phyloP scores from a whole-genome alignment of 2,329 filamentous ascomycete species.

The Diaporthe vexans region DNA sequence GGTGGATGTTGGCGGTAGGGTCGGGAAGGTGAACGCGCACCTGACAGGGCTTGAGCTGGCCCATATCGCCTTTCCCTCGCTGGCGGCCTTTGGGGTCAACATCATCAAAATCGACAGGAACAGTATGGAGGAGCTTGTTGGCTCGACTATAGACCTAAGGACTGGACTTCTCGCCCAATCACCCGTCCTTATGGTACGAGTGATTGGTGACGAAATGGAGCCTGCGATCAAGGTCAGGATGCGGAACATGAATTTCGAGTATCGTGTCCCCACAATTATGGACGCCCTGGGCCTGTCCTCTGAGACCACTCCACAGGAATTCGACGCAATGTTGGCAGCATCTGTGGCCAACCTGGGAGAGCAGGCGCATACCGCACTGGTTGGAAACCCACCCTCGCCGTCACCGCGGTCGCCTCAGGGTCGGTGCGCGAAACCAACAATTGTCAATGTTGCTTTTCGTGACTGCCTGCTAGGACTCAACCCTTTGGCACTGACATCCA shows the following conservation, averaged over 20 bases:
- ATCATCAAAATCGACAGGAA: slow-evolving; percentile 75
- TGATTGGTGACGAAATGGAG: slow-evolving; percentile 95
- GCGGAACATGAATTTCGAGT: slow-evolving; percentile 88
- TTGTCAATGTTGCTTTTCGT: slow-evolving; percentile 80
- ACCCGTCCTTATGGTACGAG: slow-evolving; percentile 84
- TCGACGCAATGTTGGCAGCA: slow-evolving; percentile 81
- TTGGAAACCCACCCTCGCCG: slow-evolving; percentile 46
- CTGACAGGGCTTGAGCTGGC: slow-evolving; percentile 77
- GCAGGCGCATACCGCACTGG: slow-evolving; percentile 66
- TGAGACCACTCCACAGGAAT: slow-evolving; percentile 77
- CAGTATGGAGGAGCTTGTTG: slow-evolving; percentile 78
- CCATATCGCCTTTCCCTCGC: slow-evolving; percentile 86
- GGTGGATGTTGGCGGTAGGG: slow-evolving; percentile 74
- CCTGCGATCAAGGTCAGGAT: slow-evolving; percentile 90
- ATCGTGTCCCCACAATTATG: slow-evolving; percentile 86
- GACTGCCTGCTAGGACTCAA: slow-evolving; percentile 90
- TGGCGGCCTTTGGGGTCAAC: slow-evolving; percentile 83
- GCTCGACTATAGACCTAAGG: slow-evolving; percentile 57
- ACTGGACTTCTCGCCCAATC: slow-evolving; percentile 44
- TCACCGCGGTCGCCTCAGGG: slow-evolving; percentile 44
- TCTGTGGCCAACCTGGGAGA: slow-evolving; percentile 85
- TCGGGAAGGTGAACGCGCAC: slow-evolving; percentile 75
- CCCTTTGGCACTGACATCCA: slow-evolving; percentile 81
- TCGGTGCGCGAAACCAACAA: slow-evolving; percentile 67
- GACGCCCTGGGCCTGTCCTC: slow-evolving; percentile 80